Conservation (phyloP, 228 moss, liverwort and hornwort genomes). For the Sphagnum fallax region DNA sequence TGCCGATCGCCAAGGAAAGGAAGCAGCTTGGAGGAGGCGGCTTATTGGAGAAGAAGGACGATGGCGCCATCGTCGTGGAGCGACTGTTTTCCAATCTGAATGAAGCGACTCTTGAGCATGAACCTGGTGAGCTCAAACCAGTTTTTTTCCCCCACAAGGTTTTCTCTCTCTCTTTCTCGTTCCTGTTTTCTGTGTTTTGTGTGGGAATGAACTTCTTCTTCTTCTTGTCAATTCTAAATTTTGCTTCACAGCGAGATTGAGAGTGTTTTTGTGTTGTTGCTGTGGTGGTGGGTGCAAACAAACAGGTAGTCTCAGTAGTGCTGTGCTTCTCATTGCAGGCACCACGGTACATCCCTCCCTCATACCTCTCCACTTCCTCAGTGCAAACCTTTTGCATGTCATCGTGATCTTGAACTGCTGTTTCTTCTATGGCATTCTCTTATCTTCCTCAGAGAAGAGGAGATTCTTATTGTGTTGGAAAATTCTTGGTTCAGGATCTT, state of each 20-base stretch:
- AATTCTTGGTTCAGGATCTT: background rate
- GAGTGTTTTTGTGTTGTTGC: too few relatives aligned
- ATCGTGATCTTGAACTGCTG: background rate
- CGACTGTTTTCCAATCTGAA: conserved; percentile 81
- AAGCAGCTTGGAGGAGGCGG: too few relatives aligned
- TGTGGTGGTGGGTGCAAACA: background rate
- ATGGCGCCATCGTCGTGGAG: conserved; percentile 3
- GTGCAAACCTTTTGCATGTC: background rate
- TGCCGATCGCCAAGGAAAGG: too few relatives aligned
- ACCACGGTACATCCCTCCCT: conserved; percentile 38
- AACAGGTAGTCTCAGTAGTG: conserved; percentile 61
- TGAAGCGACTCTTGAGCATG: conserved; percentile 64
- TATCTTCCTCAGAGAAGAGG: too few relatives aligned
- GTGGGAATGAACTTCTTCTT: too few relatives aligned
- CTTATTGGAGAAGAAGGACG: conserved; percentile 2
- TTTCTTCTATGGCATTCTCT: background rate
- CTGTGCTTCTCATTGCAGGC: conserved; percentile 78
- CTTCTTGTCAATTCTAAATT: too few relatives aligned
- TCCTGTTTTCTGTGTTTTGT: too few relatives aligned
- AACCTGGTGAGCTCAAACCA: conserved; percentile 46
- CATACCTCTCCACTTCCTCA: background rate
- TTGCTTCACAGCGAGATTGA: too few relatives aligned
- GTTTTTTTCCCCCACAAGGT: background rate
- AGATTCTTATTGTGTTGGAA: background rate
- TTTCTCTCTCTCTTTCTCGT: background rate